Percentiles rank a stretch among this genome's conserved stretches.
phyloP scores from a whole-genome alignment of 2,329 filamentous ascomycete species.

The Domatiomyces globalis region DNA sequence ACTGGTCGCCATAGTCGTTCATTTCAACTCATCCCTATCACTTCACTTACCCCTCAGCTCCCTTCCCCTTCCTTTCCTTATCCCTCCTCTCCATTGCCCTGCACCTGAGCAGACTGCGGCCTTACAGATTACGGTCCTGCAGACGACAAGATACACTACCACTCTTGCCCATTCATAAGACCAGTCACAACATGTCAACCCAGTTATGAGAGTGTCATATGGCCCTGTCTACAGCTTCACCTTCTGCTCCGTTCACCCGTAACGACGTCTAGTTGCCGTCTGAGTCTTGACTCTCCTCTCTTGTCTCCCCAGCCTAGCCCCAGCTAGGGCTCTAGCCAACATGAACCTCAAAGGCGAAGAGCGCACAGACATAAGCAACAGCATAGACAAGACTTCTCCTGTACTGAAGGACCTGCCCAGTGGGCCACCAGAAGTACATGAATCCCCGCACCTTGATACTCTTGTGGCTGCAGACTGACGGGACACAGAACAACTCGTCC shows the following conservation, averaged over 20 bases:
- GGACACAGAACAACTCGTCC: background rate
- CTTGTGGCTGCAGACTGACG: background rate
- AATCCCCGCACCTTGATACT: background rate
- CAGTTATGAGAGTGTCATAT: constrained; percentile 1
- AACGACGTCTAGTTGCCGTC: constrained; percentile 2
- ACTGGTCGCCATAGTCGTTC: background rate
- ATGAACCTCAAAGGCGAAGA: constrained; percentile 16
- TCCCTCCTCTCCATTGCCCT: background rate
- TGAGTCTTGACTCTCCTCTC: constrained; percentile 1
- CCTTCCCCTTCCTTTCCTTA: background rate
- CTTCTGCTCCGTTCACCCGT: background rate
- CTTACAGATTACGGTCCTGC: no score
- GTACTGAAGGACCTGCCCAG: constrained; percentile 11
- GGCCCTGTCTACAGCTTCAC: background rate
- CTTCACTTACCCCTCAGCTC: background rate
- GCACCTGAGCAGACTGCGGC: background rate
- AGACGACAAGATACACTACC: background rate
- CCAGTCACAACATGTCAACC: background rate
- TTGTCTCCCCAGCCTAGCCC: background rate
- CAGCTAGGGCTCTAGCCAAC: background rate
- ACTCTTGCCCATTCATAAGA: no score
- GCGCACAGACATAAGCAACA: constrained; percentile 12
- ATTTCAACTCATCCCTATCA: background rate
- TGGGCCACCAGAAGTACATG: constrained; percentile 1
- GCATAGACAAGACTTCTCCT: constrained; percentile 10